Base-by-base conservation (phyloP, 2,329 filamentous ascomycete genomes). In the Exophiala alcalophila region DNA sequence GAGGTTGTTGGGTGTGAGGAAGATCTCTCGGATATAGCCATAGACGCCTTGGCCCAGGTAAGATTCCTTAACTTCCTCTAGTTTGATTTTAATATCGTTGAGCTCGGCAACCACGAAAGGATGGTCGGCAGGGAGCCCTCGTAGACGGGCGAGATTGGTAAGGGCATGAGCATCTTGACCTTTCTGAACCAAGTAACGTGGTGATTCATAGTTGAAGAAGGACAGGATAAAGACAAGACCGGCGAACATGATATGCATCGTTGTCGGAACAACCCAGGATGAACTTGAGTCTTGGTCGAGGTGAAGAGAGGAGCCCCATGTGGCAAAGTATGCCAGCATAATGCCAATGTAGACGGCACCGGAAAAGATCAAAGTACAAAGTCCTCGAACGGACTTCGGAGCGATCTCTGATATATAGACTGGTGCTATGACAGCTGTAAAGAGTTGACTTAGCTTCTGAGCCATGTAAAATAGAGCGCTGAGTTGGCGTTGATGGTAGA, bases 191-290 rank as follows among this genome's bases (percentile, higher is more conserved):
- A 87, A 74, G 65, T 75, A 87, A 7, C 84, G 79, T 0, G 84
- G 84, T 0, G 83, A 86, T 61, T 88, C 84, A 43, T 71, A 72
- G 50, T 83, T 77, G 54, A 84, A 74, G 60, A 86, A 82, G 8
- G 79, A 84, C 10, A 89, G 71, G 42, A 78, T 55, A 58, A 86
- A 76, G 59, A 89, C 87, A 47, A 90, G 65, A 4, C 77, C 77
- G 2, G 84, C 81, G 57, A 90, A 88, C 58, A 88, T 88, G 61
- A 91, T 71, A 60, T 91, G 85, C 44, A 90, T 69, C 53, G 79
- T 81, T 28, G 83, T 87, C 0, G 86, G 85, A 0, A 87, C 76
- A 29, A 84, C 72, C 76, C 76, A 72, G 40, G 65, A 60, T 5
- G 57, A 54, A 14, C 60, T 57, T n/a, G 68, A 67, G 44, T 62